These are phyloP conservation scores for apple (Malus domestica) DNA, from an alignment of 306 rosid species.

Conservation along the genomic window ASM211411v1 NC_041792.1:4740501-4741000, in stretches of 20 bases:
- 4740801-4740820: constrained; percentile 39
- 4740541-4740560: neutral
- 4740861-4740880: constrained; percentile 84
- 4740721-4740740: neutral
- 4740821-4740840: constrained; percentile 71
- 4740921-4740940: constrained; percentile 49
- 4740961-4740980: constrained; percentile 9
- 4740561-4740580: neutral
- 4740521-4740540: neutral
- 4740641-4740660: neutral
- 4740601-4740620: neutral
- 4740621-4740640: neutral
- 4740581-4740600: neutral
- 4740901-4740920: constrained; percentile 93
- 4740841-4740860: constrained; percentile 91
- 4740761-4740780: neutral
- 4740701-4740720: neutral
- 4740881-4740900: constrained; percentile 77
- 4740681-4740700: neutral
- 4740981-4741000: constrained; percentile 13
- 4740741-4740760: neutral
- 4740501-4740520: neutral
- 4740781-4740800: neutral
- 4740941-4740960: neutral
- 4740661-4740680: neutral